Evolutionary conservation across 192 early-diverging fungal species (phyloP).

Genomic region (Cetraspora pellucida): DNA sequence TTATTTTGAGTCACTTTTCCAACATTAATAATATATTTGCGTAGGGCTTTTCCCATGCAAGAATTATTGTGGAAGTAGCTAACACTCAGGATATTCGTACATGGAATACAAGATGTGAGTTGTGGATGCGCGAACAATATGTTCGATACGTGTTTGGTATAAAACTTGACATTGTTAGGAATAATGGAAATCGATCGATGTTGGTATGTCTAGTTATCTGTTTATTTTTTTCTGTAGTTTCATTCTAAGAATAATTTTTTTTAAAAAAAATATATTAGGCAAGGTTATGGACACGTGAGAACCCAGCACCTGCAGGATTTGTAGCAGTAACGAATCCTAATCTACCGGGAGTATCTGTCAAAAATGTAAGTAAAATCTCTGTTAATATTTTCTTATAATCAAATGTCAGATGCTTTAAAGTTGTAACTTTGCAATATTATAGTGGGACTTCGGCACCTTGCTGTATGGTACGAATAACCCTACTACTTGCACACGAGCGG

Average conservation of each 20-base stretch:
- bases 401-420: constrained; percentile 19
- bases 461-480: background rate
- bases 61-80: constrained; percentile 4
- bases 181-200: constrained; percentile 4
- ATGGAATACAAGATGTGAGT: constrained; percentile 15
- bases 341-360: constrained; percentile 8
- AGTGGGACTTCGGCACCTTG: constrained; percentile 15
- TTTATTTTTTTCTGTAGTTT: background rate
- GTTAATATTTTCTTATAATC: constrained; percentile 18
- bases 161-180: constrained; percentile 18
- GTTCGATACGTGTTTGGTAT: constrained; percentile 21
- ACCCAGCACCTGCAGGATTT: background rate
- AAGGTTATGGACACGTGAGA: background rate
- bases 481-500: constrained; percentile 5
- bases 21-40: constrained; percentile 14
- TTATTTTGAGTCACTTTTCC: constrained; percentile 1
- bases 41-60: constrained; percentile 4
- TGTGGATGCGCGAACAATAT: constrained; percentile 8
- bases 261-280: background rate
- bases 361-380: constrained; percentile 15
- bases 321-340: background rate
- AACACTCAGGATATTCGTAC: background rate
- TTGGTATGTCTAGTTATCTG: constrained; percentile 24
- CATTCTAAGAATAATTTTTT: constrained; percentile 1
- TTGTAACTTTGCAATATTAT: constrained; percentile 16